Percentiles rank a stretch among this genome's conserved stretches.
Conservation (phyloP, 2,329 filamentous ascomycete genomes). For the Xylaria sp. region DNA sequence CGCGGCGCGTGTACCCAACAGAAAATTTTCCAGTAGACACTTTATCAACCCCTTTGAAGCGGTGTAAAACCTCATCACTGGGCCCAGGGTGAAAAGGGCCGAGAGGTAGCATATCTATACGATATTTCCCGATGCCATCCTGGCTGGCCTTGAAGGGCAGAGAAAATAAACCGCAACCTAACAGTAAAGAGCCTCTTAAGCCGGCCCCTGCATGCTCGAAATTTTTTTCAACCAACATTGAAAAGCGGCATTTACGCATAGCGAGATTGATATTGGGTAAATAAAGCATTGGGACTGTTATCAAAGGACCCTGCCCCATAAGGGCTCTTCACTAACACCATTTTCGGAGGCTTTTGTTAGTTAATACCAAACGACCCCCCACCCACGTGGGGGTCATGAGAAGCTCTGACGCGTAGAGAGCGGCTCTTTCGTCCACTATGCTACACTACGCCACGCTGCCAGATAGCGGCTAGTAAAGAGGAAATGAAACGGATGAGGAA, state of each 20-base stretch:
- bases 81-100: conserved; percentile 18
- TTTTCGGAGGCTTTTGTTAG: conserved; percentile 1
- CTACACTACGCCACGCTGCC: not conserved
- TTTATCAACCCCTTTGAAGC: conserved; percentile 5
- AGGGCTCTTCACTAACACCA: not conserved
- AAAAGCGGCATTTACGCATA: not conserved
- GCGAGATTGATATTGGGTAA: not conserved
- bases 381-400: conserved; percentile 13
- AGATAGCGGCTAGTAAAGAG: not conserved
- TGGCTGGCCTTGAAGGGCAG: not conserved
- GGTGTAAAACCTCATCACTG: conserved; percentile 12
- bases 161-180: conserved; percentile 5
- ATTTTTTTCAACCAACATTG: not conserved
- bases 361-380: not conserved
- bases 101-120: not conserved
- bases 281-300: not conserved
- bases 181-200: no score
- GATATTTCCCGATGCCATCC: not conserved
- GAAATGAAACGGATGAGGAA: not conserved
- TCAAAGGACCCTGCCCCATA: not conserved
- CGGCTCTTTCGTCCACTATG: not conserved
- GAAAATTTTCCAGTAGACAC: conserved; percentile 26
- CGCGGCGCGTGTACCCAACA: not conserved
- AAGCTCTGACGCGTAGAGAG: not conserved
- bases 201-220: not conserved